Evolutionary conservation across 2,329 filamentous ascomycete species (phyloP), one percentile per base, ranked within the genome.

Genomic region (Penicillium janthinellum): DNA sequence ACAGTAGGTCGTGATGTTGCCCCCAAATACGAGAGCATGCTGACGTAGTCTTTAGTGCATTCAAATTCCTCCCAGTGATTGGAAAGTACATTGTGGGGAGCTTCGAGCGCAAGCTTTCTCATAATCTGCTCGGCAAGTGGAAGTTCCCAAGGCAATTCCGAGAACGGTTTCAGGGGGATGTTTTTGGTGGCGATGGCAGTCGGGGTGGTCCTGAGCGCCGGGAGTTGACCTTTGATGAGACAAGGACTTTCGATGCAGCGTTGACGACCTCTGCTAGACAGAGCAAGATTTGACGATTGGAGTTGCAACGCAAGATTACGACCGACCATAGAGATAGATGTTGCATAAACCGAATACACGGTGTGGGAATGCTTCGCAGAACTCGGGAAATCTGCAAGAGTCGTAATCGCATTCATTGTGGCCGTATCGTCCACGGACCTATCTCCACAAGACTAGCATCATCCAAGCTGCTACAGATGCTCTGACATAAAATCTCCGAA

Each of bases 101-200:
- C 57, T 76, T 44, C n/a, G 68, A 81, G 57, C 70, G 73, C 2
- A 71, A 63, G 8, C 67, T 74, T 73, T 80, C 39, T 63, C 71
- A 77, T 3, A 82, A 83, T 54, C 84, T 92, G 66, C 77, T 77
- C 39, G 81, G 82, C 34, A 90, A 88, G 81, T 92, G 87, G 81
- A 69, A 61, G 17, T 72, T 74, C 50, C 67, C 61, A 1, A 67
- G 59, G 1, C 58, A 70, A 22, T 73, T 65, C 48, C 57, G 64
- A 11, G 58, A 66, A 4, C 47, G 50, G 1, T 62, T 64, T 53
- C 60, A 60, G 10, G 53, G 58, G 0, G 58, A 67, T 20, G 53
- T 51, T 0, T 70, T 69, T 57, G 58, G 17, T 15, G 67, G 65
- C 3, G 73, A 75, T 59, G 73, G 72, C 3, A 75, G 72, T 45